Evolutionary conservation across 1,139 yeast genomes (phyloP), one percentile per base, ranked within the genome.

Genomic region (Waltiozyma sp.): DNA sequence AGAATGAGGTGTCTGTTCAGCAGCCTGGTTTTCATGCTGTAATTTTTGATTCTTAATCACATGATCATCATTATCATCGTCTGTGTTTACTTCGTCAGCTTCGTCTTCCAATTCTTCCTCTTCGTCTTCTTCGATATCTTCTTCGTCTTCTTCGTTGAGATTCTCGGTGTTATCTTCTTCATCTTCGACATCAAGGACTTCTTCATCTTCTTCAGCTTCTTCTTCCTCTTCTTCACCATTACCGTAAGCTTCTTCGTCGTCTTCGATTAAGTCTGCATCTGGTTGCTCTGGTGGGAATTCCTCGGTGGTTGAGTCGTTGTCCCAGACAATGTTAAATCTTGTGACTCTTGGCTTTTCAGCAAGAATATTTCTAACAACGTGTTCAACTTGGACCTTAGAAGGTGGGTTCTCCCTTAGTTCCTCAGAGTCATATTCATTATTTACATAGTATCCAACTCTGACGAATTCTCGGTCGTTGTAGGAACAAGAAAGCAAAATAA

Each of bases 271-370:
- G 42, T 75, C 81, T 1, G 69, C 77, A 16, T 73, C 81, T 1
- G 74, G 78, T 54, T 76, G 83, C 45, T 85, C 94, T 4, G 66
- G 93, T 65, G 95, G 95, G 55, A 77, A 84, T 47, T 84, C 85
- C 28, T 72, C 73, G 40, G 69, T 74, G 37, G 72, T 80, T 40
- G 72, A 81, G 47, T 68, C 72, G 43, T 72, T 74, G 59, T 81
- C 91, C 99, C 99, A 91, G 6, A 88, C 94, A 47, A 91, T 91
- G 61, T 91, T 91, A 64, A 89, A 93, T 54, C 96, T 70, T 10
- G 99, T 91, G 37, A 93, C 98, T 53, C 98, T 72, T 34, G 99
- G 99, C 66, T 91, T 93, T 59, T 93, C 98, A 2, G 97, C 97
- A 47, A 93, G 68, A 40, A 91, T 86, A 62, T 89, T 93, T 58